Base-by-base conservation (phyloP, 1,284 basidiomycete species). In the Ceratobasidium sp. region DNA sequence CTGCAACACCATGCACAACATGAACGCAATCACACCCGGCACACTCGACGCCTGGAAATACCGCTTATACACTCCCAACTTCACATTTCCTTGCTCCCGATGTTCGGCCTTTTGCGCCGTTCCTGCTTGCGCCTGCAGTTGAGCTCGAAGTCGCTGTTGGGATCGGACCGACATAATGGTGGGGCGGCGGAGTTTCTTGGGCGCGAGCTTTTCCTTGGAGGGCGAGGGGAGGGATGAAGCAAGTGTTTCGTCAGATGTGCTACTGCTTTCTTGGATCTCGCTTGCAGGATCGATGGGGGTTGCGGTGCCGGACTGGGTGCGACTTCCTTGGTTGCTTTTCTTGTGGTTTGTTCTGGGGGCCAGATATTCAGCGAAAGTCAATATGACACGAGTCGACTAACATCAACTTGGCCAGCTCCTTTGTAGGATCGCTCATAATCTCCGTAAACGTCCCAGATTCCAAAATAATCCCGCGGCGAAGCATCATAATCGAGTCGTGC, bases 401-500 rank as follows among this genome's bases (percentile, higher is more conserved):
- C 91, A 97, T 85, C n/a, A 98, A 86, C 78, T 91, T 92, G 78
- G 86, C 86, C 42, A 97, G 81, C 76, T 95, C 91, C 54, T 88
- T 86, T 7, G 88, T 84, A 0, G 84, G 80, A 76, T 91, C 87
- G 28, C 81, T 82, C 80, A 92, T 85, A 11, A 94, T 85, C 11
- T 85, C 82, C 8, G 82, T 80, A 78, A 91, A 95, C 0, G 88
- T 83, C 3, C 92, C 92, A 48, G 83, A 83, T 81, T 98, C 95
- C 28, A 95, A 81, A 72, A 98, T 88, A 77, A 94, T 88, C 12
- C 95, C 95, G 21, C 88, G 86, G 25, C 93, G 90, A 40, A 98
- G 82, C 80, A 91, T 94, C 71, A 88, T 81, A 36, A 98, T 84
- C 74, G 91, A 85, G 78, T 97, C 92, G 61, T 93, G 91, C 73